A percentile compares a stretch with the other conserved stretches of the same genome.
These are phyloP conservation scores for Cercospora zeina DNA, from an alignment of 2,329 filamentous ascomycete species.

Conservation along the genomic window DNA sequence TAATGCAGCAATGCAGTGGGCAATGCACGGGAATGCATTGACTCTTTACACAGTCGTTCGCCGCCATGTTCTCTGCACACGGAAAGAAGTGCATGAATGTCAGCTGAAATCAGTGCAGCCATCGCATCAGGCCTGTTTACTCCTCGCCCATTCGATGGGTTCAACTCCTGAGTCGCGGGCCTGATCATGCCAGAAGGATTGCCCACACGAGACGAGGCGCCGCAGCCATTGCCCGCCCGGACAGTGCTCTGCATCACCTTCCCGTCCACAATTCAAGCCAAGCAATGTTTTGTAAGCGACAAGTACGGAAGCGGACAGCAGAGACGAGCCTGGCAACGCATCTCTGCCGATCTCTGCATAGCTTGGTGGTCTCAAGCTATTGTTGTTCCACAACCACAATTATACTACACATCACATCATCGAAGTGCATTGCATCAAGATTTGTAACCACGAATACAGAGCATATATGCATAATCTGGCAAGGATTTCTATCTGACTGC, in stretches of 20 bases:
- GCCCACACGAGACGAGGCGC: too few species aligned
- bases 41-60: background rate
- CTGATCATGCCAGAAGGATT: too few species aligned
- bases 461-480: too few species aligned
- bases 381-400: background rate
- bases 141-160: too few species aligned
- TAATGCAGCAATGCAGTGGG: background rate
- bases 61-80: background rate
- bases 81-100: too few species aligned
- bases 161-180: too few species aligned
- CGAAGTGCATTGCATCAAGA: background rate
- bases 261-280: background rate
- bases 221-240: too few species aligned
- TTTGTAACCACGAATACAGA: too few species aligned
- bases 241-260: background rate
- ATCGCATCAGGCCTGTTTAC: too few species aligned
- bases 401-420: background rate
- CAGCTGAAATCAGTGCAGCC: too few species aligned
- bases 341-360: background rate
- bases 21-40: background rate
- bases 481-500: too few species aligned
- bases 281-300: background rate
- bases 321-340: background rate
- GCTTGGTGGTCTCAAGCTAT: background rate
- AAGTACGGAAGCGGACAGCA: background rate